These are phyloP conservation scores for Rhizoctonia solani DNA, from an alignment of 1,284 basidiomycete species.

Conservation along the genomic window DNA sequence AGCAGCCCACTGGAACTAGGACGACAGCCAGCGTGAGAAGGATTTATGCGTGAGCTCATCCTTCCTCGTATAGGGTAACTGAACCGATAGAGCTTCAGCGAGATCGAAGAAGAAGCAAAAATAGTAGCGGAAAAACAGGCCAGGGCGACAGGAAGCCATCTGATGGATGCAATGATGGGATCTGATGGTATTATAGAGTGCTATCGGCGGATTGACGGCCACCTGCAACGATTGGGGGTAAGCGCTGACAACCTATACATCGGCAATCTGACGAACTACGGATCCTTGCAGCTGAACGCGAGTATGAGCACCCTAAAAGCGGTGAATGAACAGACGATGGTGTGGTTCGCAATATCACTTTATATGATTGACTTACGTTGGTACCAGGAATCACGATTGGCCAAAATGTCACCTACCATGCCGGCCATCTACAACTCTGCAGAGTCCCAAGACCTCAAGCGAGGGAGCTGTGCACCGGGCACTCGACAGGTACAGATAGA, in stretches of 20 bases:
- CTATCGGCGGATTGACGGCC: not conserved
- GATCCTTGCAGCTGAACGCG: not conserved
- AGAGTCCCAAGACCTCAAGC: not conserved
- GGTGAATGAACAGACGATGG: not conserved
- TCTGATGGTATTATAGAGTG: not conserved
- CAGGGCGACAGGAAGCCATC: too few species aligned
- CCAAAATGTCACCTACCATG: not conserved
- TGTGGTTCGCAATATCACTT: not conserved
- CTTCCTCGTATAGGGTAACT: too few species aligned
- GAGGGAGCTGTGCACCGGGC: conserved; percentile 18
- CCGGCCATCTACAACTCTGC: not conserved
- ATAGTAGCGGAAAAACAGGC: too few species aligned
- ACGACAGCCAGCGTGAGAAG: too few species aligned
- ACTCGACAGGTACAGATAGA: conserved; percentile 38
- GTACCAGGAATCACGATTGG: not conserved
- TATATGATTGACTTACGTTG: not conserved
- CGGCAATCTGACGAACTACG: too few species aligned
- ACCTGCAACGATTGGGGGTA: not conserved
- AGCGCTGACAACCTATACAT: not conserved
- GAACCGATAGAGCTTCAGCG: too few species aligned
- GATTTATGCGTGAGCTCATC: too few species aligned
- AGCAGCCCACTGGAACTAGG: too few species aligned
- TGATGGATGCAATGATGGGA: not conserved
- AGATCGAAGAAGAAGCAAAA: too few species aligned
- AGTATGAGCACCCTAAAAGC: not conserved